Evolutionary conservation across 192 early-diverging fungal species (phyloP), one percentile per base, ranked within the genome.

Genomic region (Chytriomyces confervae): DNA sequence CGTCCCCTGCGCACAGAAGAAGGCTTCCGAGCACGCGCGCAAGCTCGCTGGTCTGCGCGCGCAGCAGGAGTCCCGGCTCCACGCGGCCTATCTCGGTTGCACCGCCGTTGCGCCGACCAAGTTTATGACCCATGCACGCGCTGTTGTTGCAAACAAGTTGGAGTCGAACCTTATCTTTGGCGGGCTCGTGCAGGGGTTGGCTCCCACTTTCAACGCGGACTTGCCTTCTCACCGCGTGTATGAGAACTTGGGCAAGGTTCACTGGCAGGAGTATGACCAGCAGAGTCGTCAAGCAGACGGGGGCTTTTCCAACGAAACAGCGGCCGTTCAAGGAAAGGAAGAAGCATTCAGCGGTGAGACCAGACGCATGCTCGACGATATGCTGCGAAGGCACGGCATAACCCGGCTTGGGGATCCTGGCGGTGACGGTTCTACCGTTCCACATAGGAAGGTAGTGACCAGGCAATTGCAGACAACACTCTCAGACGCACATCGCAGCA

Each of bases 301-400:
- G 5, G 43, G 72, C 20, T 13, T 16, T n/a, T 18, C 2, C 3
- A 23, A 2, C 18, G 29, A 36, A 65, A 27, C 63, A 23, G 5
- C 16, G 27, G n/a, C 63, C 18, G 11, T 36, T 8, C 8, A 18
- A 27, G 45, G 20, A 44, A 62, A 61, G 62, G 27, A 16, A 36
- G 46, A 44, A 44, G 47, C 9, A 7, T 24, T 11, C 7, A 44
- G 8, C 7, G 74, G 74, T 13, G 62, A 64, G 20, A 76, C 74
- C 11, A 10, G 74, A 3, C 47, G 29, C 13, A 49, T 66, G 45
- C 29, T 76, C 0, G 74, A 76, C 47, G 74, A 66, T 7, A 27
- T 76, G 36, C 46, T 76, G n/a, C n/a, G 53, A 46, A 64, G 63
- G 47, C n/a, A 76, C 50, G 13, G 64, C 7, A 76, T 76, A 13